Conservation (phyloP, 2,329 filamentous ascomycete genomes). For the Penicillium sp. region DNA sequence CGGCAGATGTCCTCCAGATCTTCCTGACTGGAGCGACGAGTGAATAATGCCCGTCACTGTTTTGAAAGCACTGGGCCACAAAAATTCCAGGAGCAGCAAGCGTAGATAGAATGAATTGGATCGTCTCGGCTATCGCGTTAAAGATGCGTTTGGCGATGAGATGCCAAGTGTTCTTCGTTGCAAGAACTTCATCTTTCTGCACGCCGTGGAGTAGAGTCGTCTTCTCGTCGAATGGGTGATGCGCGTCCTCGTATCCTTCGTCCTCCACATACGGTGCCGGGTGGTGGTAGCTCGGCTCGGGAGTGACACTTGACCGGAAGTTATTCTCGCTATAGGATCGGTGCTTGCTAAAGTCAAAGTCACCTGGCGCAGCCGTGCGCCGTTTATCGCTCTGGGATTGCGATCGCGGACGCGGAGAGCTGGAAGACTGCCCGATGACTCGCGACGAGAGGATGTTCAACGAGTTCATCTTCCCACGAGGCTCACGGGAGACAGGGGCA, state of each 20-base stretch:
- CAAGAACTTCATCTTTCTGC: slow-evolving; percentile 38
- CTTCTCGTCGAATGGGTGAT: slow-evolving; percentile 60
- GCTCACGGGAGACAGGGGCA: slow-evolving; percentile 49
- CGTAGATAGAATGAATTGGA: slow-evolving; percentile 76
- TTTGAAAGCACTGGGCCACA: slow-evolving; percentile 78
- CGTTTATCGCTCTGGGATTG: slow-evolving; percentile 53
- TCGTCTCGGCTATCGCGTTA: slow-evolving; percentile 70
- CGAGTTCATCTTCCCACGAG: slow-evolving; percentile 81
- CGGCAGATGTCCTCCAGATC: slow-evolving; percentile 47
- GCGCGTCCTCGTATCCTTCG: slow-evolving; percentile 41
- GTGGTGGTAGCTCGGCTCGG: slow-evolving; percentile 33
- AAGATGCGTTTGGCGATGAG: slow-evolving; percentile 69
- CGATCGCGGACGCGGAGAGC: slow-evolving; percentile 55
- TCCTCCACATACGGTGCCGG: slow-evolving; percentile 25
- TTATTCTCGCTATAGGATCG: slow-evolving; percentile 48
- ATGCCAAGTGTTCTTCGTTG: slow-evolving; percentile 45
- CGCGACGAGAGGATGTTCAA: slow-evolving; percentile 89
- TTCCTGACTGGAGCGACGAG: slow-evolving; percentile 72
- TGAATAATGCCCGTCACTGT: slow-evolving; percentile 76
- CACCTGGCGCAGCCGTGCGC: slow-evolving; percentile 32
- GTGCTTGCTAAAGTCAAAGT: slow-evolving; percentile 40
- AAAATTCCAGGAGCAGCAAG: slow-evolving; percentile 80
- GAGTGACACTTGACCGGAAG: slow-evolving; percentile 33
- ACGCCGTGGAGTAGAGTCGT: slow-evolving; percentile 62
- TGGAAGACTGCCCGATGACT: slow-evolving; percentile 65